Conservation (phyloP, 129 eudicot genomes). For the Escallonia rubra region DNA sequence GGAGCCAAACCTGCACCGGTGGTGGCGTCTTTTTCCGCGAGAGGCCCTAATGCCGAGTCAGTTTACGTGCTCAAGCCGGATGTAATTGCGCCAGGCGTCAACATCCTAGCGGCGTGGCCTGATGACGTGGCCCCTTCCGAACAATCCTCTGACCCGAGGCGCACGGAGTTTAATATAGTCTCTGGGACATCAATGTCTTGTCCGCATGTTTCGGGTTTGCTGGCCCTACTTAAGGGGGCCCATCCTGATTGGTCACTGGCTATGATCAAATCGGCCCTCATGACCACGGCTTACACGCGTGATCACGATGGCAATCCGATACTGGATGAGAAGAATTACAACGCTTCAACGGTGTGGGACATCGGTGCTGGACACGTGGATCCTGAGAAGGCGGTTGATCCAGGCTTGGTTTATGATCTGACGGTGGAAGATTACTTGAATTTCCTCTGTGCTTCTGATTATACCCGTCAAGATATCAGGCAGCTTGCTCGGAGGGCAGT, state of each 20-base stretch:
- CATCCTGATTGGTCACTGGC: constrained; percentile 97
- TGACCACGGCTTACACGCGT: constrained; percentile 53
- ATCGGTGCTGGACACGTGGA: constrained; percentile 83
- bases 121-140: constrained; percentile 48
- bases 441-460: constrained; percentile 62
- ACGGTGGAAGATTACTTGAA: constrained; percentile 39
- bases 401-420: constrained; percentile 74
- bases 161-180: constrained; percentile 51
- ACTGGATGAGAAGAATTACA: constrained; percentile 46
- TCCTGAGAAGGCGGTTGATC: constrained; percentile 65
- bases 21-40: constrained; percentile 65
- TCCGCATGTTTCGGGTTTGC: constrained; percentile 86
- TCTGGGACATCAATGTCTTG: constrained; percentile 96
- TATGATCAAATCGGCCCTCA: constrained; percentile 59
- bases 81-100: constrained; percentile 79
- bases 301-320: constrained; percentile 42
- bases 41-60: constrained; percentile 64
- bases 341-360: constrained; percentile 41
- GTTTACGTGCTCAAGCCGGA: constrained; percentile 64
- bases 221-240: constrained; percentile 75
- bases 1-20: constrained; percentile 71
- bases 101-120: constrained; percentile 92
- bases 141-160: constrained; percentile 34
- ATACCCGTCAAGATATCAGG: constrained; percentile 28
- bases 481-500: constrained; percentile 27